Conservation (phyloP, 2,329 filamentous ascomycete genomes). For the Akanthomyces uredinophilus region DNA sequence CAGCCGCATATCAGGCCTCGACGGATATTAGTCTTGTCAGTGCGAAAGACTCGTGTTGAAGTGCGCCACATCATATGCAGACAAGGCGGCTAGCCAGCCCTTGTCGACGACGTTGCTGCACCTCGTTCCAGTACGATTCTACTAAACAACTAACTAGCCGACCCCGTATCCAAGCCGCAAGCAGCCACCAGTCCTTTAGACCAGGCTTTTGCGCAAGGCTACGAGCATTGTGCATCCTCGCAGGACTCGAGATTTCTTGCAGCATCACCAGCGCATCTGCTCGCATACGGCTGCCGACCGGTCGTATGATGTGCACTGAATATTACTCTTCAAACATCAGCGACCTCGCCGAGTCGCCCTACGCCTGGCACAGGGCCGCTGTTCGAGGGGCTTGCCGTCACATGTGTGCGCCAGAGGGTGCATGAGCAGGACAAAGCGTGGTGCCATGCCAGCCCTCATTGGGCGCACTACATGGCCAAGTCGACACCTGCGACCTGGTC, state of each 20-base stretch:
- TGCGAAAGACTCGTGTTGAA: not conserved
- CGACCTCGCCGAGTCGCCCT: not conserved
- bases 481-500: not conserved
- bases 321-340: not conserved
- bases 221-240: not conserved
- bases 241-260: not conserved
- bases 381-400: not conserved
- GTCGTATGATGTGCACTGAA: not conserved
- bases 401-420: conserved; percentile 1
- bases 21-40: not conserved
- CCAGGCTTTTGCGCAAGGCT: not conserved
- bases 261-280: not conserved
- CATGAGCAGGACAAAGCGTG: not conserved
- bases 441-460: not conserved
- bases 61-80: not conserved
- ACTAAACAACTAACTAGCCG: not conserved
- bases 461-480: not conserved
- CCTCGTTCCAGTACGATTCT: not conserved
- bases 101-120: not conserved
- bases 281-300: not conserved
- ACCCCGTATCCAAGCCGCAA: not conserved
- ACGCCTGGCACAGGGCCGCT: not conserved
- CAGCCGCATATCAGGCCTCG: not conserved
- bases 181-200: not conserved
- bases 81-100: not conserved